Percentiles rank a stretch among this genome's conserved stretches.
These are phyloP conservation scores for Tubosaeta sp. DNA, from an alignment of 768 basidiomycete genomes.

Conservation along the genomic window DNA sequence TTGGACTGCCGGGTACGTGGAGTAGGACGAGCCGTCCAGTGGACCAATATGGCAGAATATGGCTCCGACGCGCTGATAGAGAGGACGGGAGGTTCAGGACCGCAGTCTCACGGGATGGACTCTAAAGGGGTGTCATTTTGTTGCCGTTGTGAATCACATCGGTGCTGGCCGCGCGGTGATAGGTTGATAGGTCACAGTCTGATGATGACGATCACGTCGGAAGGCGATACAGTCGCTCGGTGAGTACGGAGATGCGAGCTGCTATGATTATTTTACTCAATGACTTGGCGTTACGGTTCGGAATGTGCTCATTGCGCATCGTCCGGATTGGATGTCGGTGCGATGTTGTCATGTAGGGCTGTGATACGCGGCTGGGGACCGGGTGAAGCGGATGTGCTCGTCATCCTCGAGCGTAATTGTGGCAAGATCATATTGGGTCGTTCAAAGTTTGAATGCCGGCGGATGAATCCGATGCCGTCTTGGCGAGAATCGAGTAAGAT, in stretches of 20 bases:
- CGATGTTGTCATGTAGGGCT: background rate
- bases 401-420: background rate
- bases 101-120: background rate
- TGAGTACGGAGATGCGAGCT: background rate
- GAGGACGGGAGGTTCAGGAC: background rate
- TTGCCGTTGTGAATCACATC: background rate
- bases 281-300: background rate
- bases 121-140: background rate
- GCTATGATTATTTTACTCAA: background rate
- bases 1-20: background rate
- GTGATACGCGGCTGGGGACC: background rate
- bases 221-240: conserved; percentile 4
- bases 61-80: background rate
- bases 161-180: background rate
- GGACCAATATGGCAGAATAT: background rate
- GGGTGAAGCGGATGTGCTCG: background rate
- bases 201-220: conserved; percentile 7
- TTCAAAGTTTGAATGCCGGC: conserved; percentile 1
- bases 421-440: background rate
- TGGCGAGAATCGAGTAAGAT: background rate
- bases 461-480: background rate
- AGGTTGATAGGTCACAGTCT: background rate
- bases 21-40: background rate
- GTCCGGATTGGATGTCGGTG: background rate
- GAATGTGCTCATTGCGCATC: background rate